Conservation (phyloP, 192 early-diverging fungal species). For the Backusella mclennaniae region DNA sequence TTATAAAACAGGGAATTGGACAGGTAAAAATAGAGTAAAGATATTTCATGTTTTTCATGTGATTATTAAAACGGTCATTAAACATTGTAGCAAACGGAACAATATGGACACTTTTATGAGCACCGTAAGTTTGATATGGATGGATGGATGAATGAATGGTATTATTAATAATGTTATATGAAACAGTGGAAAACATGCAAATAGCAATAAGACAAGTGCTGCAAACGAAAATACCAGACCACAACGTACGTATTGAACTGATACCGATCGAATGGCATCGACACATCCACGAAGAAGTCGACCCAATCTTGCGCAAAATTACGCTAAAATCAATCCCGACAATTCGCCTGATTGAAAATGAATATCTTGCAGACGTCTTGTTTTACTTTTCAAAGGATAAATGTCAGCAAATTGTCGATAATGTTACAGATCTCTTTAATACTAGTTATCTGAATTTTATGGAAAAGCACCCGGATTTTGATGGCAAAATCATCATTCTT, state of each 20-base stretch:
- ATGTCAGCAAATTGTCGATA: slow-evolving; percentile 32
- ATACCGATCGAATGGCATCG: slow-evolving; percentile 42
- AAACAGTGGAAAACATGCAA: slow-evolving; percentile 34
- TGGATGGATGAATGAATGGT: neutral
- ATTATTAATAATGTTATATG: neutral
- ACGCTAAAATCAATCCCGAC: slow-evolving; percentile 44
- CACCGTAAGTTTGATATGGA: slow-evolving; percentile 22
- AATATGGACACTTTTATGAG: slow-evolving; percentile 43
- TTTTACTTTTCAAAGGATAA: slow-evolving; percentile 39
- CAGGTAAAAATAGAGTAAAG: slow-evolving; percentile 19
- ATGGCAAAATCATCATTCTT: slow-evolving; percentile 57
- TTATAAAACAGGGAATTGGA: slow-evolving; percentile 29
- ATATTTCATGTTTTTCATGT: neutral
- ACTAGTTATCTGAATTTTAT: slow-evolving; percentile 52
- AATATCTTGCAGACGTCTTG: slow-evolving; percentile 39
- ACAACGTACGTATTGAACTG: slow-evolving; percentile 37
- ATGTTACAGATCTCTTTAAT: slow-evolving; percentile 35
- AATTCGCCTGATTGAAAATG: slow-evolving; percentile 40
- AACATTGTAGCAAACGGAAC: slow-evolving; percentile 36
- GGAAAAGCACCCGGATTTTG: slow-evolving; percentile 55
- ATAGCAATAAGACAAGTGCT: slow-evolving; percentile 36
- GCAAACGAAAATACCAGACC: slow-evolving; percentile 38
- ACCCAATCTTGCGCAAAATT: slow-evolving; percentile 33
- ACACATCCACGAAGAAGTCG: slow-evolving; percentile 34
- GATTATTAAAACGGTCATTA: neutral